These are phyloP conservation scores for Bauhinia variegata DNA, from an alignment of 306 rosid genomes.

Conservation along the genomic window DNA sequence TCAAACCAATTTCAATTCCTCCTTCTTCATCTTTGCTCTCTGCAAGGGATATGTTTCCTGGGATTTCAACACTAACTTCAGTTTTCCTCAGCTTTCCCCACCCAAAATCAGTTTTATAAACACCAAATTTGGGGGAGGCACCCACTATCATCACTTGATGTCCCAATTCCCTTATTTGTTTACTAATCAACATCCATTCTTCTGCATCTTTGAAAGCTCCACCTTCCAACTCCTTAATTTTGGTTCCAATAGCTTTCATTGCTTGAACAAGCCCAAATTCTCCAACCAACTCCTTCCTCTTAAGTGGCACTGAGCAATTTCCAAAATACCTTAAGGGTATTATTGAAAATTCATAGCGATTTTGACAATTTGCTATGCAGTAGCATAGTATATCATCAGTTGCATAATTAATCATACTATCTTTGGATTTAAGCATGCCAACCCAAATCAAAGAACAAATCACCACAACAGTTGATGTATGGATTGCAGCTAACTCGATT, in stretches of 20 bases:
- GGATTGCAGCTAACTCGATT: too few relatives aligned
- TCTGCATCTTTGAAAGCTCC: too few relatives aligned
- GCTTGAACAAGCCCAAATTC: too few relatives aligned
- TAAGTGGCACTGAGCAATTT: slow-evolving; percentile 41
- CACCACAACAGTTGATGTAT: neutral
- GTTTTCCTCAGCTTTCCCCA: slow-evolving; percentile 55
- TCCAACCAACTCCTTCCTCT: slow-evolving; percentile 23
- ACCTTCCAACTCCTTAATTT: too few relatives aligned
- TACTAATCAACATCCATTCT: too few relatives aligned
- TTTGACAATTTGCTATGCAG: slow-evolving; percentile 50
- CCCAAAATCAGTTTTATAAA: slow-evolving; percentile 58
- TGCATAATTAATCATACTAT: neutral
- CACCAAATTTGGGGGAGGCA: slow-evolving; percentile 46
- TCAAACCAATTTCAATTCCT: slow-evolving; percentile 49
- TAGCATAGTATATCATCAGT: neutral
- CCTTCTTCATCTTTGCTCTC: slow-evolving; percentile 32
- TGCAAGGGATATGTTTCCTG: slow-evolving; percentile 35
- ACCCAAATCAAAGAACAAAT: slow-evolving; percentile 36
- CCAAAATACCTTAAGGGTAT: slow-evolving; percentile 51
- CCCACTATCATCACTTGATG: neutral
- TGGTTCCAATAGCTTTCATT: too few relatives aligned
- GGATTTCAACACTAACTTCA: slow-evolving; percentile 38
- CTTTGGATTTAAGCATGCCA: slow-evolving; percentile 24
- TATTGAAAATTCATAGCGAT: slow-evolving; percentile 27
- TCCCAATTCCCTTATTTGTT: too few relatives aligned